Base-by-base conservation (phyloP, 1,139 yeast species). In the Sugiyamaella pinicola region DNA sequence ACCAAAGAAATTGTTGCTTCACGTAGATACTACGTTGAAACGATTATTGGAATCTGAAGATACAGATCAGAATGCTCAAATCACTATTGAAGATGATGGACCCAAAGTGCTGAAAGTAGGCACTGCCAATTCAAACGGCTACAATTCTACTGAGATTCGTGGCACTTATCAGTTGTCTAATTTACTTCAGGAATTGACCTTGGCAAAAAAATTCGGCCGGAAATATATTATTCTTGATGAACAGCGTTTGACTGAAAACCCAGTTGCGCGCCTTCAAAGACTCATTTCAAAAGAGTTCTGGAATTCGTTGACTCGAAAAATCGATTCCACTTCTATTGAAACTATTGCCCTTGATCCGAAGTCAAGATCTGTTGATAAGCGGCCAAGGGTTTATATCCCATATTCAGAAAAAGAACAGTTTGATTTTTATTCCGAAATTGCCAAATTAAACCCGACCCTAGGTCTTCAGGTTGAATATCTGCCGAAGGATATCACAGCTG, bases 91-190 rank as follows among this genome's bases (percentile, higher is more conserved):
- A 64, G 97, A 90, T 68, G 79, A 83, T 2, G 97, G 97, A 0
- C 96, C 97, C n/a, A 90, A 90, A 66, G 95, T 87, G 13, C 74
- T 89, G 58, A 78, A 83, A 59, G 75, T 90, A 39, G 96, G 96
- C 5, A 88, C 96, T 0, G 88, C 84, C 46, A 87, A 87, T 66
- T 87, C 96, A 1, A 81, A 84, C 61, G 96, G 97, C 1, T 87
- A 72, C 69, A 83, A 81, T 43, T 84, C 82, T 62, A 78, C 81
- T 44, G 88, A 85, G 52, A 78, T 91, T 51, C 75, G 96, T 58
- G 98, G 98, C 12, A 90, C 96, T 0, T 91, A 91, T 66, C 87
- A 87, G 93, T 75, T 91, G 51, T 86, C 96, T 1, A 91, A 91
- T 68, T 72, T 91, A 51, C 76, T 91, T 54, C 97, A 91, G 71